A percentile compares a stretch with the other conserved stretches of the same genome.
phyloP scores from a whole-genome alignment of 2,329 filamentous ascomycete genomes.

The Drechslerella stenobrocha region DNA sequence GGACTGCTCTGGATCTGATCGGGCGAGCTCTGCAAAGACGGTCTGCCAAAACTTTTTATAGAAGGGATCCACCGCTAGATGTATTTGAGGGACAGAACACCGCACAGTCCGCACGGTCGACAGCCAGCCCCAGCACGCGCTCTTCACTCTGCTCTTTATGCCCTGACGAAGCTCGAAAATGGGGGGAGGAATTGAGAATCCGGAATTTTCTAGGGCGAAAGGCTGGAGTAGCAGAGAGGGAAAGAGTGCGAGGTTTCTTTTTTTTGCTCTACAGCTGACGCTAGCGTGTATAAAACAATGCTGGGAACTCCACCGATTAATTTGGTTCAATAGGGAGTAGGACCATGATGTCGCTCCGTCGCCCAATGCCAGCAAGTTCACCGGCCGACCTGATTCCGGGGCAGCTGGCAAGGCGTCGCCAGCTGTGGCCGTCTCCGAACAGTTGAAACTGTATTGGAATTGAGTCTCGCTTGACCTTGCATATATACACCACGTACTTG shows the following conservation, averaged over 20 bases:
- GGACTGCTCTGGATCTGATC: too few relatives aligned
- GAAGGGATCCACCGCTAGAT: neutral
- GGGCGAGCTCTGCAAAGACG: too few relatives aligned
- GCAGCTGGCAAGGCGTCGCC: neutral
- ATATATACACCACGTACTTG: constrained; percentile 1
- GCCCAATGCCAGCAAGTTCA: neutral
- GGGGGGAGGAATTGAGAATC: constrained; percentile 2
- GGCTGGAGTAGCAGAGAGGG: neutral
- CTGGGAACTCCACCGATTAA: constrained; percentile 5
- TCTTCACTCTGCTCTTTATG: neutral
- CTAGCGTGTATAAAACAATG: constrained; percentile 6
- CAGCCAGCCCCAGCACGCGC: neutral
- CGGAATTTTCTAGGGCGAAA: neutral
- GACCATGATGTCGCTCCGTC: neutral
- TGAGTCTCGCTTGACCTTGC: neutral
- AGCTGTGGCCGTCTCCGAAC: neutral
- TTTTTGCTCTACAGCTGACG: neutral
- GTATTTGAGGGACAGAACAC: neutral
- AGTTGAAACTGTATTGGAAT: neutral
- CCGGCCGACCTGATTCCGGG: neutral
- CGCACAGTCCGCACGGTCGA: neutral
- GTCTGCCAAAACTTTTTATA: neutral
- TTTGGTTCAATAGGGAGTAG: neutral
- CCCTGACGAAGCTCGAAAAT: neutral
- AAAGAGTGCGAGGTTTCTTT: neutral